phyloP scores from a whole-genome alignment of 768 basidiomycete species.

The Collybiopsis confluens region DNA sequence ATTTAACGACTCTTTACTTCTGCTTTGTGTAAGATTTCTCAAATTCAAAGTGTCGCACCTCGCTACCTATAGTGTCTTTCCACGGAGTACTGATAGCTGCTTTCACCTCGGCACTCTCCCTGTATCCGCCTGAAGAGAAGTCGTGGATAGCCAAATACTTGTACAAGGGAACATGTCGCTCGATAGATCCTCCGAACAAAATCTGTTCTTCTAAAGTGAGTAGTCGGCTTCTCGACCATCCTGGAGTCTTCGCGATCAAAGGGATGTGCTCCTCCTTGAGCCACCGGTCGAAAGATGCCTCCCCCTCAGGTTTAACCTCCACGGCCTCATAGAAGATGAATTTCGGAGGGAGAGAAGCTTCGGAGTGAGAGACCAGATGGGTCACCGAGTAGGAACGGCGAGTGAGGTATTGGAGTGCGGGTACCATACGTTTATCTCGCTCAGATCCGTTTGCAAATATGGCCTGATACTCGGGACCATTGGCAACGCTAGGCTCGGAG shows the following conservation, averaged over 20 bases:
- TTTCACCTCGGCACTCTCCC: conserved; percentile 17
- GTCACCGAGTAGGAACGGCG: conserved; percentile 20
- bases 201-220: conserved; percentile 18
- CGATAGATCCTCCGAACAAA: conserved; percentile 2
- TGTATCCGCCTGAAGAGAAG: conserved; percentile 17
- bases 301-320: conserved; percentile 16
- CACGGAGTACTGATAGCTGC: conserved; percentile 20
- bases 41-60: conserved; percentile 21
- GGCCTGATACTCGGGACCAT: conserved; percentile 19
- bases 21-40: conserved; percentile 12
- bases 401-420: conserved; percentile 18
- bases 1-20: too few species aligned
- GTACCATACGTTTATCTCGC: conserved; percentile 21
- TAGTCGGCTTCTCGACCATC: conserved; percentile 23
- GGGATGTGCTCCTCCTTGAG: conserved; percentile 31
- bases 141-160: conserved; percentile 32
- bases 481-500: conserved; percentile 16
- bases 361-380: conserved; percentile 13
- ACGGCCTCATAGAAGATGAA: conserved; percentile 19
- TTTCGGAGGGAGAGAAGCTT: conserved; percentile 12
- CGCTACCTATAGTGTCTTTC: conserved; percentile 14
- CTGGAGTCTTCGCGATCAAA: conserved; percentile 21
- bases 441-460: conserved; percentile 20
- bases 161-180: conserved; percentile 9
- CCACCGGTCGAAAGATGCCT: conserved; percentile 24